phyloP scores from a whole-genome alignment of 2,329 filamentous ascomycete species.

The Volutella citrinella region DNA sequence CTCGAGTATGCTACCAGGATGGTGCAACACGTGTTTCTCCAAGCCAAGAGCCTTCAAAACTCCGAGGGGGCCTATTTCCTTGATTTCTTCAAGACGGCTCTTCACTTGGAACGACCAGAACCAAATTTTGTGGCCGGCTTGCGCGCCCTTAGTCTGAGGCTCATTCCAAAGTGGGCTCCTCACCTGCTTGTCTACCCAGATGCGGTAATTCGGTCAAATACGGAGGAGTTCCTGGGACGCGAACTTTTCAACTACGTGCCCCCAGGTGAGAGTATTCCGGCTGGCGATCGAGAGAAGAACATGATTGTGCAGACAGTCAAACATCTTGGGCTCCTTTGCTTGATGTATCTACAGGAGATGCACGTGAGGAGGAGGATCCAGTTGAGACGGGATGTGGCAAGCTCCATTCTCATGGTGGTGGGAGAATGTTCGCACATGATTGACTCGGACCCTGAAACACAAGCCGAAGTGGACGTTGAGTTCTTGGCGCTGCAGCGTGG shows the following conservation, averaged over 20 bases:
- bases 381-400: conserved; percentile 41
- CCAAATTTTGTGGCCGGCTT: conserved; percentile 19
- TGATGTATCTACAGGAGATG: conserved; percentile 45
- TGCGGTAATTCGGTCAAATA: conserved; percentile 35
- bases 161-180: conserved; percentile 48
- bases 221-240: conserved; percentile 42
- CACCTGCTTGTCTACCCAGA: conserved; percentile 48
- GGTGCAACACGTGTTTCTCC: conserved; percentile 40
- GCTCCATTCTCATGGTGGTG: conserved; percentile 41
- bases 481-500: conserved; percentile 25
- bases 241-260: conserved; percentile 38
- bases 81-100: conserved; percentile 36
- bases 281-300: conserved; percentile 27
- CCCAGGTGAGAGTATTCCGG: conserved; percentile 20
- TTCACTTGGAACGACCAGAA: conserved; percentile 27
- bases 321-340: conserved; percentile 43
- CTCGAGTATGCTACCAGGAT: conserved; percentile 35
- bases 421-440: conserved; percentile 41
- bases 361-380: conserved; percentile 41
- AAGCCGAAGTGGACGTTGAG: conserved; percentile 28
- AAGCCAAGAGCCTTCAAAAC: conserved; percentile 44
- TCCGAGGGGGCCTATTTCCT: conserved; percentile 49
- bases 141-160: conserved; percentile 19
- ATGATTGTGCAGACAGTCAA: conserved; percentile 22
- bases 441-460: conserved; percentile 27